Conservation (phyloP, 805 yeast species). For the Cyberlindnera xylosilytica region DNA sequence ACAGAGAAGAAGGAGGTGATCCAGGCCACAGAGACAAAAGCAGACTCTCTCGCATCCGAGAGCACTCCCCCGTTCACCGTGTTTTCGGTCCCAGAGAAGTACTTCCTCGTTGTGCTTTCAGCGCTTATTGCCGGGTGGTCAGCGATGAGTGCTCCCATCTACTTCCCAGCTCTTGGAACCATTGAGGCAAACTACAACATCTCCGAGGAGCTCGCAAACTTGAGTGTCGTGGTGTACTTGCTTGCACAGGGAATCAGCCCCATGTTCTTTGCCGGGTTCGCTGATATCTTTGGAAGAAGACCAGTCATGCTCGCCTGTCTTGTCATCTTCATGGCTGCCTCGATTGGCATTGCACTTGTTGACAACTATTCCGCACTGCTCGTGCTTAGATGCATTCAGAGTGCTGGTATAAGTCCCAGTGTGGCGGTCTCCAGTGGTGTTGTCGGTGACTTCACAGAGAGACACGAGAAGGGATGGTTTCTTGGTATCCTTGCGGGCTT, state of each 20-base stretch:
- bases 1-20: too few relatives aligned
- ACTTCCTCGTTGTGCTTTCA: slow-evolving; percentile 5
- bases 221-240: slow-evolving; percentile 74
- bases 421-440: slow-evolving; percentile 68
- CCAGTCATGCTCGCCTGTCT: slow-evolving; percentile 59
- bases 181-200: slow-evolving; percentile 54
- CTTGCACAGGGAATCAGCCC: slow-evolving; percentile 78
- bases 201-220: slow-evolving; percentile 54
- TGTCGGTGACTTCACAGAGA: slow-evolving; percentile 68
- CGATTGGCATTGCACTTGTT: slow-evolving; percentile 62
- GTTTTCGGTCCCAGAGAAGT: slow-evolving; percentile 5
- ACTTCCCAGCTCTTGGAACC: slow-evolving; percentile 70
- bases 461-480: slow-evolving; percentile 65
- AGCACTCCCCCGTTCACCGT: slow-evolving; percentile 9
- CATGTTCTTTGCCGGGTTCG: slow-evolving; percentile 59
- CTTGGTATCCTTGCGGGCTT: slow-evolving; percentile 66
- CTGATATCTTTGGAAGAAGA: slow-evolving; percentile 72
- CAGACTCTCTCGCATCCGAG: too few relatives aligned
- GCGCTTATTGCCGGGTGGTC: slow-evolving; percentile 56
- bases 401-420: slow-evolving; percentile 73
- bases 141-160: slow-evolving; percentile 70
- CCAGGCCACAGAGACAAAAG: too few relatives aligned
- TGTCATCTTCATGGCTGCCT: slow-evolving; percentile 52
- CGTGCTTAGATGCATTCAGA: slow-evolving; percentile 68
- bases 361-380: slow-evolving; percentile 56